phyloP scores from a whole-genome alignment of 768 basidiomycete genomes.

The Gloeophyllum trabeum region DNA sequence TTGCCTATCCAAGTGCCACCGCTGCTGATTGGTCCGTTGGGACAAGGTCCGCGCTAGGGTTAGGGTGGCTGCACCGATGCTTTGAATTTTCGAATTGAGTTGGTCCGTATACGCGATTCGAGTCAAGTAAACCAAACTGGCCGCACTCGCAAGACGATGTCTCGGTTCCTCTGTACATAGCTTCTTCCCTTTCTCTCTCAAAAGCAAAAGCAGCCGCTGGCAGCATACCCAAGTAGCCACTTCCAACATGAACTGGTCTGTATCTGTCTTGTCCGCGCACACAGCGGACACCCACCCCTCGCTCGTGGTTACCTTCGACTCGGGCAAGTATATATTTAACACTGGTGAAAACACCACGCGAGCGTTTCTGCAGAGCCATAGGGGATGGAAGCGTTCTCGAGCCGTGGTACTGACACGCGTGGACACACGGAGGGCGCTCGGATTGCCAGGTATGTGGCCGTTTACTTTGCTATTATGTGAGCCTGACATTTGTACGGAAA shows the following conservation, averaged over 20 bases:
- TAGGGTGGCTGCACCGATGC: too few species aligned
- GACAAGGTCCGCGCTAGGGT: too few species aligned
- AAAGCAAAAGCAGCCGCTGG: too few species aligned
- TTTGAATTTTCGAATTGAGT: too few species aligned
- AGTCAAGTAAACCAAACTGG: too few species aligned
- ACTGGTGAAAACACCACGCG: conserved; percentile 74
- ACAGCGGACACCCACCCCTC: conserved; percentile 78
- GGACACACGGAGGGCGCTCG: conserved; percentile 50
- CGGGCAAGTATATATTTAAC: conserved; percentile 82
- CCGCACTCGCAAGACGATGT: too few species aligned
- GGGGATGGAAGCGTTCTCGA: conserved; percentile 54
- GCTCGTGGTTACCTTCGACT: conserved; percentile 63
- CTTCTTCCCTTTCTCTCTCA: too few species aligned
- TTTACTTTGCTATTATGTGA: conserved; percentile 8
- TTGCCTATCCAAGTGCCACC: too few species aligned
- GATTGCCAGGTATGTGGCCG: conserved; percentile 55
- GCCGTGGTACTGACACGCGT: conserved; percentile 66
- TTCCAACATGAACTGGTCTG: conserved; percentile 64
- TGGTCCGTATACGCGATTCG: too few species aligned
- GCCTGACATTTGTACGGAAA: conserved; percentile 23
- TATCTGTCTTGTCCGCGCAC: conserved; percentile 42
- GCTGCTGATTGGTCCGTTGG: too few species aligned
- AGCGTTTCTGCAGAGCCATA: conserved; percentile 51
- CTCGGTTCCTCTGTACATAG: too few species aligned
- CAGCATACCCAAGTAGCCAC: too few species aligned